phyloP scores from a whole-genome alignment of 148 eudicot species.

The Diospyros kaki region DNA sequence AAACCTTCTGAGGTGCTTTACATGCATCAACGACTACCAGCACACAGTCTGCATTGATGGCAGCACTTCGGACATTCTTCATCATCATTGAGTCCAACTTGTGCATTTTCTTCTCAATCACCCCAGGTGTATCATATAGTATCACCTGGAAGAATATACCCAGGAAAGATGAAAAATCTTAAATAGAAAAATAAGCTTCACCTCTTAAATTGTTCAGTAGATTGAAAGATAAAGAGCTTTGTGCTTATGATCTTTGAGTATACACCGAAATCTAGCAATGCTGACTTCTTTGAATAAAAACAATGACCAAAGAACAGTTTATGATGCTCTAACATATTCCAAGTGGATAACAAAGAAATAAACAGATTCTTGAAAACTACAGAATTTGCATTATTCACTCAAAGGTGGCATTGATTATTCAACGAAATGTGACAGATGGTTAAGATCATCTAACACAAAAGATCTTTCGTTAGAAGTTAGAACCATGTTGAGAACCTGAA shows the following conservation, averaged over 20 bases:
- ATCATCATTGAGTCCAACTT: slow-evolving; percentile 98
- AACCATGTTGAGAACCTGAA: background rate
- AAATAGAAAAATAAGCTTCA: background rate
- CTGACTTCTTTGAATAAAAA: background rate
- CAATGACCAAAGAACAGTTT: background rate
- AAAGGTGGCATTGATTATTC: background rate
- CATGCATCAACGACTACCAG: slow-evolving; percentile 90
- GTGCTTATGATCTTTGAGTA: background rate
- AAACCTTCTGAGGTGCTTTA: slow-evolving; percentile 73
- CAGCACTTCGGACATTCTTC: slow-evolving; percentile 92
- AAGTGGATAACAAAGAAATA: too few species aligned
- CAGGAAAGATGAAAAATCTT: slow-evolving; percentile 21
- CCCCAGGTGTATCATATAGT: slow-evolving; percentile 97
- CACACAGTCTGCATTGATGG: slow-evolving; percentile 84
- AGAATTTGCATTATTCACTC: background rate
- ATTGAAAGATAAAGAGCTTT: background rate
- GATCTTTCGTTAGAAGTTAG: background rate
- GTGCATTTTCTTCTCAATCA: slow-evolving; percentile 93
- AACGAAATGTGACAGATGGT: background rate
- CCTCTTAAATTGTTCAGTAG: background rate
- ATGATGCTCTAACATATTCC: too few species aligned
- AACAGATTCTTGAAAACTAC: too few species aligned
- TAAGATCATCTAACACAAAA: background rate
- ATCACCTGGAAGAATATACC: slow-evolving; percentile 65
- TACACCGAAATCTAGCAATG: background rate